Evolutionary conservation across 352 stramenopile species (phyloP), one percentile per base, ranked within the genome.

Genomic region (Phytophthora brassicae): DNA sequence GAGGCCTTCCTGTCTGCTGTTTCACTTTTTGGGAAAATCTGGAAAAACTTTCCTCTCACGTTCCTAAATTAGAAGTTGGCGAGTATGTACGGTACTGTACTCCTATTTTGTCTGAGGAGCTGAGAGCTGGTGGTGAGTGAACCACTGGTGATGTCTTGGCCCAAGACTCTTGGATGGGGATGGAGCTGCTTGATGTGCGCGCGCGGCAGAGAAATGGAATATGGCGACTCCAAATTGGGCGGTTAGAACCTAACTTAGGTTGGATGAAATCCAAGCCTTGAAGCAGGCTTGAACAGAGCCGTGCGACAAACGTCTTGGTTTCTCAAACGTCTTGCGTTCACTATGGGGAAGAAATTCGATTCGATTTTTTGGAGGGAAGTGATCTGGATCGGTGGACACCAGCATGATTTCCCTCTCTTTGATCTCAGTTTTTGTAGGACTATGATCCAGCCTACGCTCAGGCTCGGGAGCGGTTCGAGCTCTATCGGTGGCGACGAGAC

Each of bases 11-110:
- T 64, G 55, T 33, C 39, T 50, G 24, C n/a, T 23, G 33, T 36
- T 56, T 29, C 26, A 38, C n/a, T n/a, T n/a, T n/a, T n/a, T n/a
- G 45, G 26, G 35, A 68, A 57, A 68, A 70, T 59, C 52, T 50
- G 49, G 54, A 63, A 62, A 70, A 70, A 57, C 24, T 58, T 52
- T 46, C 42, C 55, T 17, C 36, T 33, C 7, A 19, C 19, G 56
- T 63, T 64, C 58, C 41, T 41, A 39, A 58, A 68, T 68, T 68
- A 64, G 19, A 56, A 24, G 38, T n/a, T 8, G n/a, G 38, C 9
- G 35, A 19, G 38, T 43, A 43, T 43, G n/a, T n/a, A n/a, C n/a
- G n/a, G n/a, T n/a, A n/a, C n/a, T n/a, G n/a, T n/a, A n/a, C n/a
- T n/a, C n/a, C n/a, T n/a, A n/a, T 35, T 11, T 6, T 35, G 28